Base-by-base conservation (phyloP, 345 rosid species). In the Arabis hirsuta region DNA sequence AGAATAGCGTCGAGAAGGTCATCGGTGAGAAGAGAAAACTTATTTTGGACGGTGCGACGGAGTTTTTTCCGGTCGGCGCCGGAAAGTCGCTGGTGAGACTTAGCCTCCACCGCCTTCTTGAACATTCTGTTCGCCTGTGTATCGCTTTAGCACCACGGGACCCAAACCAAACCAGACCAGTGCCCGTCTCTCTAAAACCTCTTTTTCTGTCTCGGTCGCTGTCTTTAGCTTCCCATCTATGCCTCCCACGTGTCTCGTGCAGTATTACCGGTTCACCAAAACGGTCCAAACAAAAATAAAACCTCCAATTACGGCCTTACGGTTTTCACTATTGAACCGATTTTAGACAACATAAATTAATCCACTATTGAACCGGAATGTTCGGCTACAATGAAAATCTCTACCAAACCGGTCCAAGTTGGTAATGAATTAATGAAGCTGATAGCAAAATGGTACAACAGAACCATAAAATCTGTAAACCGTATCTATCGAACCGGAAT, bases 31-130 rank as follows among this genome's bases (percentile, higher is more conserved):
- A 88, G 81, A 36, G 82, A 82, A 74, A 95, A 87, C 76, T 71
- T 82, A 64, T 81, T 93, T 11, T 86, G 81, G 74, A 95, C 52
- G 9, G 81, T 78, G 43, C 99, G 87, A 14, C 82, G 90, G 42
- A 95, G 89, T 82, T 91, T 95, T 81, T 91, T 95, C 73, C 81
- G 78, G 76, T 95, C 99, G 2, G 97, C 99, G 53, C 99, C 99
- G 4, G 99, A 95, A 47, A 95, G 96, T 65, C 97, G 81, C 82
- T 95, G 99, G 71, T 87, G 91, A 43, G 85, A 81, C 83, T 91
- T 95, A 0, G 96, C 96, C 67, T 95, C 99, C 4, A 86, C 84
- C 62, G 88, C 83, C 86, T 95, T 95, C 89, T 88, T 95, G 83
- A 95, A 95, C 99, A 91, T 91, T 77, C 14, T 55, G 57, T 47